phyloP scores from a whole-genome alignment of 108 stramenopile genomes.

The Cyclotella cryptica region DNA sequence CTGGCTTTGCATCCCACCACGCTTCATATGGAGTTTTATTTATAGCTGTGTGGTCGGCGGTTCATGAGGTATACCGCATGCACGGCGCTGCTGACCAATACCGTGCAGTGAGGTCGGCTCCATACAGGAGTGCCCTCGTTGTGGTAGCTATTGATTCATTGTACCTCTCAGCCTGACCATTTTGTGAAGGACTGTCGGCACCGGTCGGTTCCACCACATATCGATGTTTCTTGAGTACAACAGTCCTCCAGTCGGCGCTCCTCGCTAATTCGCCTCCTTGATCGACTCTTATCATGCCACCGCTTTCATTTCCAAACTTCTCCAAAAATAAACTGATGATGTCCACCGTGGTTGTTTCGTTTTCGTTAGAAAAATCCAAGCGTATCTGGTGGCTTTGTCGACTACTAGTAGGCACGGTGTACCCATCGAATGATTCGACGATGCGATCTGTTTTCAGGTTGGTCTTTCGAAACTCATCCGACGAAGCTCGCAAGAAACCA shows the following conservation, averaged over 20 bases:
- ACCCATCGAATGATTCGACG: slow-evolving; percentile 1
- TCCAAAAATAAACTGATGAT: background rate
- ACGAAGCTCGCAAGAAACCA: slow-evolving; percentile 17
- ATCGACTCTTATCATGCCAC: background rate
- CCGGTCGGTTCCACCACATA: background rate
- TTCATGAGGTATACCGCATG: too few relatives aligned
- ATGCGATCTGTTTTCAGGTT: background rate
- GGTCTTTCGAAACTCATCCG: background rate
- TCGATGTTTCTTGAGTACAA: background rate
- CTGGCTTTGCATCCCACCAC: too few relatives aligned
- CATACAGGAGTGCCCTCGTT: background rate
- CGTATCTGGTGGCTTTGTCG: background rate
- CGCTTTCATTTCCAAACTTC: background rate
- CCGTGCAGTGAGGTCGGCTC: background rate
- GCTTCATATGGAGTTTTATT: too few relatives aligned
- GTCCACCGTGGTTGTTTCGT: background rate
- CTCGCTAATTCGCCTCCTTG: background rate
- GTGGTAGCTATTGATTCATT: background rate
- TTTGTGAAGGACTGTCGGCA: background rate
- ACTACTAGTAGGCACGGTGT: background rate
- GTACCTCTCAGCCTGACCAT: background rate
- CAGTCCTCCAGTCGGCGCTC: background rate
- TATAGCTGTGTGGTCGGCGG: background rate
- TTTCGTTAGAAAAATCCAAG: background rate
- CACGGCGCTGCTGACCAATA: background rate